phyloP scores from a whole-genome alignment of 2,329 filamentous ascomycete genomes.

The Penicillium sp. region DNA sequence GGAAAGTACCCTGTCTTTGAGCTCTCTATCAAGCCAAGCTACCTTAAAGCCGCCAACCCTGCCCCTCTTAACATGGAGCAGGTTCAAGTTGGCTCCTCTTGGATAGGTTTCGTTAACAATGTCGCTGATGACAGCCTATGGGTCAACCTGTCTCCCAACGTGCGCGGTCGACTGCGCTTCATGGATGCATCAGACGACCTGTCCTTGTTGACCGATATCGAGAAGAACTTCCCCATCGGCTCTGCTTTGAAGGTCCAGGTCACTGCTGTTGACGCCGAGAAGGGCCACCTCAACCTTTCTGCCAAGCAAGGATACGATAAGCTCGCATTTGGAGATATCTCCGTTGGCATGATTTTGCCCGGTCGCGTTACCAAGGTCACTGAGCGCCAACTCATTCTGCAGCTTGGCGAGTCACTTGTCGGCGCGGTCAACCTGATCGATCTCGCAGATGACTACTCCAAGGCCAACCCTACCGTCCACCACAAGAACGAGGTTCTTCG shows the following conservation, averaged over 20 bases:
- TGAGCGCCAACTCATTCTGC: slow-evolving; percentile 79
- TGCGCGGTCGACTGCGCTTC: slow-evolving; percentile 77
- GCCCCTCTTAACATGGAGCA: slow-evolving; percentile 69
- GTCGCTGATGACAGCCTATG: slow-evolving; percentile 75
- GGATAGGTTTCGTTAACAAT: slow-evolving; percentile 90
- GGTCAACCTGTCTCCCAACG: slow-evolving; percentile 85
- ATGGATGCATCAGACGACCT: slow-evolving; percentile 87
- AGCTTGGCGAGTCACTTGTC: slow-evolving; percentile 75
- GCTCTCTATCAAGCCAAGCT: slow-evolving; percentile 73
- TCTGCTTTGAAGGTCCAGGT: slow-evolving; percentile 81
- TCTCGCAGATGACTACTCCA: slow-evolving; percentile 78
- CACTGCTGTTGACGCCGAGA: slow-evolving; percentile 67
- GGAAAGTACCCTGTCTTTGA: slow-evolving; percentile 79
- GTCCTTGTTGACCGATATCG: slow-evolving; percentile 71
- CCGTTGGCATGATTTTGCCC: slow-evolving; percentile 75
- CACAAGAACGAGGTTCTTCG: slow-evolving; percentile 83
- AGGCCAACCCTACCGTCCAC: slow-evolving; percentile 71
- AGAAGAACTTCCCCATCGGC: slow-evolving; percentile 82
- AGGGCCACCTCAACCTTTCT: slow-evolving; percentile 79
- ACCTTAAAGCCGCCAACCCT: slow-evolving; percentile 53
- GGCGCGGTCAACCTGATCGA: slow-evolving; percentile 81
- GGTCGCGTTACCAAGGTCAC: slow-evolving; percentile 81
- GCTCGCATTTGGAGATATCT: slow-evolving; percentile 68
- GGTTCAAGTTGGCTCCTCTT: slow-evolving; percentile 67
- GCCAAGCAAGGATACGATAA: slow-evolving; percentile 63